phyloP scores from a whole-genome alignment of 1,284 basidiomycete species.

The Golubevia sp. region DNA sequence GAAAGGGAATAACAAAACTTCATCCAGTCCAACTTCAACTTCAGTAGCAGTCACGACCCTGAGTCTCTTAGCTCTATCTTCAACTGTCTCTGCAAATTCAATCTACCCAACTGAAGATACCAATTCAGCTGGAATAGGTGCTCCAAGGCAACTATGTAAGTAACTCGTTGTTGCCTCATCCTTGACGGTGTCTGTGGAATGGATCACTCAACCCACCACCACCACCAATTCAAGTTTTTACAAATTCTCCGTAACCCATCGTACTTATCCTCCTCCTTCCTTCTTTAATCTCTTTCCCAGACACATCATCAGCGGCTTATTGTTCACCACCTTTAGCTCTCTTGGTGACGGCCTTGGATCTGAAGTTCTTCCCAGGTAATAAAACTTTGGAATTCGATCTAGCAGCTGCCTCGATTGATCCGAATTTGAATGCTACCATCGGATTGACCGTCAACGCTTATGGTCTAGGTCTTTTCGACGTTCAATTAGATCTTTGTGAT shows the following conservation, averaged over 20 bases:
- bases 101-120: not conserved
- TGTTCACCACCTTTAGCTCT: conserved; percentile 47
- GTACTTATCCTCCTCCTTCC: not conserved
- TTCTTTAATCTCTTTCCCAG: conserved; percentile 7
- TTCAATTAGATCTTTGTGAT: conserved; percentile 43
- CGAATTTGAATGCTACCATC: conserved; percentile 28
- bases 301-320: conserved; percentile 47
- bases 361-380: conserved; percentile 43
- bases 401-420: conserved; percentile 35
- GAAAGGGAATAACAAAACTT: not conserved
- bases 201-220: not conserved
- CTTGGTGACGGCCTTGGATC: conserved; percentile 31
- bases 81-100: not conserved
- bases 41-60: not conserved
- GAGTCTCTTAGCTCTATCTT: not conserved
- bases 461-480: conserved; percentile 40
- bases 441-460: conserved; percentile 45
- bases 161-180: not conserved
- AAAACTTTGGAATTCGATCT: conserved; percentile 47
- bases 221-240: not conserved
- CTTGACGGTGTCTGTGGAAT: not conserved
- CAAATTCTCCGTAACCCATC: not conserved
- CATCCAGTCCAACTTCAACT: not conserved
- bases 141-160: not conserved
- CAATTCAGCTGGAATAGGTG: not conserved